These are phyloP conservation scores for Sphagnum tenellum DNA, from an alignment of 225 moss, liverwort and hornwort species.

Conservation along the genomic window DNA sequence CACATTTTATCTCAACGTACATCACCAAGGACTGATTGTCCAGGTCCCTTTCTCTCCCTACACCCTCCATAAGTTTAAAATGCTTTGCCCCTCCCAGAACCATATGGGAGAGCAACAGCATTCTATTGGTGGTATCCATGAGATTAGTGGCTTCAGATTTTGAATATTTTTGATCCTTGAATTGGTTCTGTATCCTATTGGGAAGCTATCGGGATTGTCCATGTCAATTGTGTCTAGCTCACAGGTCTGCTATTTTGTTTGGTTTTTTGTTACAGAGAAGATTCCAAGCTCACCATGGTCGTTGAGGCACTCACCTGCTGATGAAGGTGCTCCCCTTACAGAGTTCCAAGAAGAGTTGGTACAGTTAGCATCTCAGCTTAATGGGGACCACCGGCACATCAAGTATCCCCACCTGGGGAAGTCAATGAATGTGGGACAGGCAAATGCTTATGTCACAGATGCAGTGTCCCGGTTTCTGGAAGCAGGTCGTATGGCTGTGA, in stretches of 20 bases:
- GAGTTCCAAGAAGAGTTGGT: slow-evolving; percentile 93
- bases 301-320: slow-evolving; percentile 68
- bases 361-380: slow-evolving; percentile 90
- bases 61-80: not conserved
- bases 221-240: not conserved
- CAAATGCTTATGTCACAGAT: slow-evolving; percentile 44
- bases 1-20: slow-evolving; percentile 53
- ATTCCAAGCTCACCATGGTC: slow-evolving; percentile 94
- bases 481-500: slow-evolving; percentile 53
- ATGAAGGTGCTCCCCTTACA: slow-evolving; percentile 71
- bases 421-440: slow-evolving; percentile 78
- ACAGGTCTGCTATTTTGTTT: not conserved
- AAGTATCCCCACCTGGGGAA: slow-evolving; percentile 77
- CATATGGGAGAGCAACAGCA: not conserved
- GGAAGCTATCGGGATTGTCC: too few species aligned
- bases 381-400: slow-evolving; percentile 59
- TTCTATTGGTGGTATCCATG: not conserved
- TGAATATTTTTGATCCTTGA: too few species aligned
- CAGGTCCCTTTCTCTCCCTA: slow-evolving; percentile 31
- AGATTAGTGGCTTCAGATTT: too few species aligned
- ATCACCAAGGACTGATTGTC: slow-evolving; percentile 83
- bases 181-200: too few species aligned
- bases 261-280: slow-evolving; percentile 39
- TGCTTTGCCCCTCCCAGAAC: too few species aligned
- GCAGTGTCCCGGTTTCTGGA: slow-evolving; percentile 67